Conservation (phyloP, 768 basidiomycete genomes). For the Phallus indusiatus region DNA sequence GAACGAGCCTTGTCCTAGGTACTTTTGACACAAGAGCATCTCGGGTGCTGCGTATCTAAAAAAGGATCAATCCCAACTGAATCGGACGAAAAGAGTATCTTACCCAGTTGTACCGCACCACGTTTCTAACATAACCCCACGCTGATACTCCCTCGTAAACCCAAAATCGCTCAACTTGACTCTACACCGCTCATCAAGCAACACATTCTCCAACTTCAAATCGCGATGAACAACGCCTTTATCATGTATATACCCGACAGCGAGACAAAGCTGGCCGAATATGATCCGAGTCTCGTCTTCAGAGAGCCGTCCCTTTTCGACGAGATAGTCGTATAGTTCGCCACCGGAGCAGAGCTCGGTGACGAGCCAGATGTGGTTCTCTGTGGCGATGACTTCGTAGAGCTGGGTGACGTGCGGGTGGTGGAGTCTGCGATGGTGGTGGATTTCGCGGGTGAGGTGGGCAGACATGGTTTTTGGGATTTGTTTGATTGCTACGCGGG, state of each 20-base stretch:
- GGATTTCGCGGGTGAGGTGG: conserved; percentile 90
- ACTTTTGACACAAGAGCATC: conserved; percentile 81
- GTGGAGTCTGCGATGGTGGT: conserved; percentile 94
- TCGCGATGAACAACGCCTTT: conserved; percentile 95
- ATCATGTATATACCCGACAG: conserved; percentile 86
- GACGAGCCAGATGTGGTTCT: conserved; percentile 92
- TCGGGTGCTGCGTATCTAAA: conserved; percentile 72
- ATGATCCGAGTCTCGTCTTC: conserved; percentile 78
- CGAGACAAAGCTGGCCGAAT: conserved; percentile 95
- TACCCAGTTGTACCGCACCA: conserved; percentile 90
- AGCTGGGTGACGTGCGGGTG: conserved; percentile 94
- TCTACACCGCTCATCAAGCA: conserved; percentile 82
- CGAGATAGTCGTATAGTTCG: conserved; percentile 96
- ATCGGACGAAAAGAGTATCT: neutral
- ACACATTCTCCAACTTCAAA: conserved; percentile 91
- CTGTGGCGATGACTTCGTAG: conserved; percentile 97
- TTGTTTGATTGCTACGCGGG: conserved; percentile 94
- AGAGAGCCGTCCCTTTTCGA: conserved; percentile 80
- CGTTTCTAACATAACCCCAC: conserved; percentile 72
- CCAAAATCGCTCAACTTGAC: conserved; percentile 95
- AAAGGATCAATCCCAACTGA: neutral
- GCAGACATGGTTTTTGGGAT: conserved; percentile 92
- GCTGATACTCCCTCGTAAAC: conserved; percentile 87
- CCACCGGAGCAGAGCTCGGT: conserved; percentile 96
- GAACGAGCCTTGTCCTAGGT: conserved; percentile 77